phyloP scores from a whole-genome alignment of 352 stramenopile species.

The Phytophthora agathidicida region DNA sequence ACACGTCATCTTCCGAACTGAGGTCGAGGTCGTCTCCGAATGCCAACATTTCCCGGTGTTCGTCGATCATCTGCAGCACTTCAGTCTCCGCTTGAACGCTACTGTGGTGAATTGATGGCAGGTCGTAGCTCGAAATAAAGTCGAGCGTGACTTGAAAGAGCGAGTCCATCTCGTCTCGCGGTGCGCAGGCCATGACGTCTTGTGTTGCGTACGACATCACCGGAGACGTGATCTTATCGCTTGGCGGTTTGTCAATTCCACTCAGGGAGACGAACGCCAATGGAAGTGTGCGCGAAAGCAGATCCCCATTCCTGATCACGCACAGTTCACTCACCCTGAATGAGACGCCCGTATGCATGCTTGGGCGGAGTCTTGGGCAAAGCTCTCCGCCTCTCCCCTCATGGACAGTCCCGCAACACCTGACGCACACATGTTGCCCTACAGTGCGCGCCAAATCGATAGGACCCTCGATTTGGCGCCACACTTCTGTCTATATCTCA shows the following conservation, averaged over 20 bases:
- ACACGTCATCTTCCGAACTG: constrained; percentile 12
- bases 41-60: background rate
- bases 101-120: background rate
- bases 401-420: background rate
- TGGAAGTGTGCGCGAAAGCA: background rate
- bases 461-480: too few relatives aligned
- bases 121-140: constrained; percentile 19
- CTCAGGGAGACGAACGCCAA: constrained; percentile 3
- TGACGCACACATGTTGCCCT: too few relatives aligned
- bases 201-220: constrained; percentile 1
- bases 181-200: background rate
- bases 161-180: constrained; percentile 1
- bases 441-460: too few relatives aligned
- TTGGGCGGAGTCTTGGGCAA: too few relatives aligned
- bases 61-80: constrained; percentile 8
- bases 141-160: constrained; percentile 19
- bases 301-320: constrained; percentile 24
- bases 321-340: constrained; percentile 3
- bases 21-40: background rate
- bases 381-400: constrained; percentile 6
- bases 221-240: constrained; percentile 17
- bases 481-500: too few relatives aligned
- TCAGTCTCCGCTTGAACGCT: background rate
- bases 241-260: constrained; percentile 4
- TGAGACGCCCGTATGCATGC: too few relatives aligned